A percentile compares a stretch with the other conserved stretches of the same genome.
Evolutionary conservation across 768 basidiomycete genomes (phyloP).

Genomic region (Clitopilus passeckerianus): DNA sequence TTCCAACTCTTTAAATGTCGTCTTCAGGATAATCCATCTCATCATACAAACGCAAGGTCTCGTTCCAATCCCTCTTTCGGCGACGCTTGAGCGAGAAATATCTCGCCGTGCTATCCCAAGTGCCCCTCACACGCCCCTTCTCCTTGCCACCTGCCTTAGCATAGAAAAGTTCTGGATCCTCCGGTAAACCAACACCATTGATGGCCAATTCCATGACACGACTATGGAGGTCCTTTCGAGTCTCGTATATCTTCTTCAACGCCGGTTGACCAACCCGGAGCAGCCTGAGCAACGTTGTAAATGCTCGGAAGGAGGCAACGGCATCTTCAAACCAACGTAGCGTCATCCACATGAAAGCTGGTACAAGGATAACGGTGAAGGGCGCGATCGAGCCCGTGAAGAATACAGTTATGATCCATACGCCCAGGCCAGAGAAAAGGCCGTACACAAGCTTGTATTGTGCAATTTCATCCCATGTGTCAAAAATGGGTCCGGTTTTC

Average conservation of each 20-base stretch:
- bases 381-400: slow-evolving; percentile 59
- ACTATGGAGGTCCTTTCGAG: slow-evolving; percentile 53
- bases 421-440: slow-evolving; percentile 63
- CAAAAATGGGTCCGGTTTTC: slow-evolving; percentile 76
- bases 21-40: slow-evolving; percentile 77
- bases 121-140: slow-evolving; percentile 64
- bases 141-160: slow-evolving; percentile 51
- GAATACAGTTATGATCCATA: slow-evolving; percentile 52
- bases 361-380: slow-evolving; percentile 57
- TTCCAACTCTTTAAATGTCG: slow-evolving; percentile 14
- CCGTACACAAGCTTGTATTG: slow-evolving; percentile 88
- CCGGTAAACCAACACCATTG: slow-evolving; percentile 53
- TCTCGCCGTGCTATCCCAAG: slow-evolving; percentile 65
- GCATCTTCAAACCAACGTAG: slow-evolving; percentile 87
- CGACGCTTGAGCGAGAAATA: slow-evolving; percentile 79
- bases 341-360: slow-evolving; percentile 84
- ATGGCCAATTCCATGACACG: slow-evolving; percentile 66
- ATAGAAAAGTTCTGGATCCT: slow-evolving; percentile 67
- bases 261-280: slow-evolving; percentile 56
- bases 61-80: slow-evolving; percentile 88
- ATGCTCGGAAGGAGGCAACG: slow-evolving; percentile 73
- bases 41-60: slow-evolving; percentile 77
- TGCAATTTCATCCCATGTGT: slow-evolving; percentile 88
- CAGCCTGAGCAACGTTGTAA: slow-evolving; percentile 55
- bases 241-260: slow-evolving; percentile 47